Percentiles rank a stretch among this genome's conserved stretches.
Conservation (phyloP, 202 grass and related monocot genomes). For the Saccharum hybrid region DNA sequence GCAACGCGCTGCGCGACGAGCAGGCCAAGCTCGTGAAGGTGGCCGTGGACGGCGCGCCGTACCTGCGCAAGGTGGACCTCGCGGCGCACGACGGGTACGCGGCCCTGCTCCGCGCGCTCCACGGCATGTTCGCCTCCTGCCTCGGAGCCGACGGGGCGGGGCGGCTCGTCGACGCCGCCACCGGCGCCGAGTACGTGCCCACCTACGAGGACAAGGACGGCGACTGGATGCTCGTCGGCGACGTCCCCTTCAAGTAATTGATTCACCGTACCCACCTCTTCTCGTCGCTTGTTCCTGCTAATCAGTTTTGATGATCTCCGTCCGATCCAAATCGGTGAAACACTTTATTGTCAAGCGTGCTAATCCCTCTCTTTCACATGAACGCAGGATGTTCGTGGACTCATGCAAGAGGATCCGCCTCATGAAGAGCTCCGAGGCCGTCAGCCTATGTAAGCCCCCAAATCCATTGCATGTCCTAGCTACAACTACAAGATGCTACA, state of each 20-base stretch:
- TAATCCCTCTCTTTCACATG: not conserved
- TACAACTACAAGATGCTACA: not conserved
- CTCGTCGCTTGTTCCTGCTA: not conserved
- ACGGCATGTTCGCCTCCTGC: slow-evolving; percentile 84
- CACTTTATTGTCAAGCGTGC: not conserved
- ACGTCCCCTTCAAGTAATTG: slow-evolving; percentile 95
- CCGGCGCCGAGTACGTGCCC: slow-evolving; percentile 81
- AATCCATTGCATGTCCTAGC: not conserved
- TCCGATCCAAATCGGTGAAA: not conserved
- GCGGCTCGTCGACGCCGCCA: slow-evolving; percentile 71
- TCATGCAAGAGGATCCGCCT: slow-evolving; percentile 91
- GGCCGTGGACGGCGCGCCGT: slow-evolving; percentile 79
- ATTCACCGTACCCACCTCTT: not conserved
- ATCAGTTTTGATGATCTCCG: not conserved
- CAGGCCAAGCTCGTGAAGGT: slow-evolving; percentile 73
- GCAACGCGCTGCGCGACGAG: slow-evolving; percentile 63
- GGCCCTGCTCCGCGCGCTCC: slow-evolving; percentile 66
- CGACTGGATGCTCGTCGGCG: slow-evolving; percentile 98
- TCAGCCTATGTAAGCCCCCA: slow-evolving; percentile 67
- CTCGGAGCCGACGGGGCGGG: slow-evolving; percentile 59
- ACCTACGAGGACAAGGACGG: slow-evolving; percentile 99
- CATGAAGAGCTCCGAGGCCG: slow-evolving; percentile 90
- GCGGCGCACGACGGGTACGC: slow-evolving; percentile 74
- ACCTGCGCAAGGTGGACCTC: slow-evolving; percentile 83
- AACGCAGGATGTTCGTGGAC: slow-evolving; percentile 89